phyloP scores from a whole-genome alignment of 1,139 yeast genomes.

The Geotrichum klebahnii region DNA sequence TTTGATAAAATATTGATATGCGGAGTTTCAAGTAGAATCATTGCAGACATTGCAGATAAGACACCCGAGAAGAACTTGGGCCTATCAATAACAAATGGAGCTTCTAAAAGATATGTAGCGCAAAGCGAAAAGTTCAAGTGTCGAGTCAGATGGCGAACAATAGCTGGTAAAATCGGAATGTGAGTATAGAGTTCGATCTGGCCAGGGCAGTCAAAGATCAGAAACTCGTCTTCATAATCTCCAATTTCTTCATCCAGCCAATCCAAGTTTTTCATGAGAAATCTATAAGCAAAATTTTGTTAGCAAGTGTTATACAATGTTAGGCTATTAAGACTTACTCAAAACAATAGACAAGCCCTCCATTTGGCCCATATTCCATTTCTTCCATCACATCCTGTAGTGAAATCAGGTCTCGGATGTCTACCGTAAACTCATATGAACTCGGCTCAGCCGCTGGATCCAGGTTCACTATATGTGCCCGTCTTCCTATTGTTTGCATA shows the following conservation, averaged over 20 bases:
- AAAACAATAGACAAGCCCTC: slow-evolving; percentile 88
- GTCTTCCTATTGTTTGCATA: slow-evolving; percentile 84
- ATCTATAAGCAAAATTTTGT: slow-evolving; percentile 26
- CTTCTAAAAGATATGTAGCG: slow-evolving; percentile 88
- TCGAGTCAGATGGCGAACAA: slow-evolving; percentile 75
- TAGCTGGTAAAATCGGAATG: slow-evolving; percentile 84
- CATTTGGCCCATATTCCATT: slow-evolving; percentile 90
- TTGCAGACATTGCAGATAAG: slow-evolving; percentile 94
- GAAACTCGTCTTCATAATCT: slow-evolving; percentile 85
- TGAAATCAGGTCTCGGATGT: slow-evolving; percentile 84
- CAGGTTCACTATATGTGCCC: slow-evolving; percentile 89
- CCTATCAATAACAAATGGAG: slow-evolving; percentile 85
- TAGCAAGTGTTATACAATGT: background rate
- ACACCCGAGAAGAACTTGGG: slow-evolving; percentile 95
- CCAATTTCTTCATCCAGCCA: slow-evolving; percentile 97
- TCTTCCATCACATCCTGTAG: slow-evolving; percentile 97
- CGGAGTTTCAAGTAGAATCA: slow-evolving; percentile 91
- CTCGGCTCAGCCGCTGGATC: slow-evolving; percentile 98
- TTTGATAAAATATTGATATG: slow-evolving; percentile 87
- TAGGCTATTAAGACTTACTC: slow-evolving; percentile 42
- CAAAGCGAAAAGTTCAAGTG: slow-evolving; percentile 80
- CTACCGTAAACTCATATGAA: slow-evolving; percentile 87
- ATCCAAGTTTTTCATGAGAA: slow-evolving; percentile 77
- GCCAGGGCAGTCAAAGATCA: slow-evolving; percentile 96
- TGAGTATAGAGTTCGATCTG: slow-evolving; percentile 95